phyloP scores from a whole-genome alignment of 2,329 filamentous ascomycete species.

The Clonostachys sp. region DNA sequence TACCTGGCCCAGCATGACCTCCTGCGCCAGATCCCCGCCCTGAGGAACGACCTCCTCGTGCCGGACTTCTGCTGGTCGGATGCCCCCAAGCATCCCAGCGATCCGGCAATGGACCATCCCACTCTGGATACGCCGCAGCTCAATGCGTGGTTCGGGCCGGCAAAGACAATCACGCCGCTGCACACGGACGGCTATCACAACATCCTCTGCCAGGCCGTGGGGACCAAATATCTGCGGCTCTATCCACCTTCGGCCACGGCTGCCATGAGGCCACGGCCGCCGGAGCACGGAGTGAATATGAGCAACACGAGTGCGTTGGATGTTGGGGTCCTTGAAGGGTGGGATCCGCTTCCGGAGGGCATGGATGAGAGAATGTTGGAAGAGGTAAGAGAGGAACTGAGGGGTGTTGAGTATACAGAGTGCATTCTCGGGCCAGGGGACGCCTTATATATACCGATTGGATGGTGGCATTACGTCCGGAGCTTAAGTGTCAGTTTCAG shows the following conservation, averaged over 20 bases:
- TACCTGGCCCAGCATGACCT: slow-evolving; percentile 94
- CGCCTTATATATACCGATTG: slow-evolving; percentile 81
- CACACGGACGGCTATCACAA: slow-evolving; percentile 96
- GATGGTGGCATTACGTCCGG: slow-evolving; percentile 98
- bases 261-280: slow-evolving; percentile 55
- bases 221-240: slow-evolving; percentile 85
- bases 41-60: slow-evolving; percentile 70
- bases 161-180: slow-evolving; percentile 82
- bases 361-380: slow-evolving; percentile 23
- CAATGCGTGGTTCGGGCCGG: slow-evolving; percentile 91
- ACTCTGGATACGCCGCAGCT: slow-evolving; percentile 59
- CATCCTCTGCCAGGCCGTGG: slow-evolving; percentile 83
- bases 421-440: slow-evolving; percentile 78
- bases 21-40: slow-evolving; percentile 72
- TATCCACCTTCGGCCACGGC: slow-evolving; percentile 65
- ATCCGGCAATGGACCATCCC: slow-evolving; percentile 25
- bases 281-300: slow-evolving; percentile 78
- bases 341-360: slow-evolving; percentile 34
- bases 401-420: slow-evolving; percentile 63
- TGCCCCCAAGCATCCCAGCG: slow-evolving; percentile 51
- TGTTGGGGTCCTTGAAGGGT: slow-evolving; percentile 63
- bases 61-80: slow-evolving; percentile 82
- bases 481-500: slow-evolving; percentile 85
- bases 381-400: slow-evolving; percentile 42
- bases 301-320: slow-evolving; percentile 83